A percentile compares a stretch with the other conserved stretches of the same genome.
phyloP scores from a whole-genome alignment of 768 basidiomycete genomes.

The Albatrellus ellisii region DNA sequence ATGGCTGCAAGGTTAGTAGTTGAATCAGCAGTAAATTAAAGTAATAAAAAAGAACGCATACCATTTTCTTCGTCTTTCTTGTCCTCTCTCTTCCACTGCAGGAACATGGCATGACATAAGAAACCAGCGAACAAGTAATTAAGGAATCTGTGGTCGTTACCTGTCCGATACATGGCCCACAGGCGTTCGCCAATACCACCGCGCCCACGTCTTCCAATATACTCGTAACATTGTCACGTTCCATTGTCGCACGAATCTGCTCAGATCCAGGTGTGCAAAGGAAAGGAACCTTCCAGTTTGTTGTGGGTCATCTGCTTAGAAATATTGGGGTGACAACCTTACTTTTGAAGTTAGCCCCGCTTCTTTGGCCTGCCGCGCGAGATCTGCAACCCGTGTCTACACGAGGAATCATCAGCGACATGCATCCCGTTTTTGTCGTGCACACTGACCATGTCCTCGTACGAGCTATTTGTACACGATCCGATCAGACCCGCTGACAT shows the following conservation, averaged over 20 bases:
- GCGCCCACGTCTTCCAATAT: slow-evolving; percentile 85
- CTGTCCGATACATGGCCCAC: slow-evolving; percentile 98
- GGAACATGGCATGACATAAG: neutral
- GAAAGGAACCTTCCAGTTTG: slow-evolving; percentile 55
- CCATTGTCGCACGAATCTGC: slow-evolving; percentile 94
- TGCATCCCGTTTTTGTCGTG: neutral
- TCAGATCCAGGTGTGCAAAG: slow-evolving; percentile 87
- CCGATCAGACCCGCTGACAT: slow-evolving; percentile 88
- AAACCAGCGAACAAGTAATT: neutral
- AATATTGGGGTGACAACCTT: slow-evolving; percentile 1
- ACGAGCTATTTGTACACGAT: slow-evolving; percentile 98
- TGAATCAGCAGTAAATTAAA: slow-evolving; percentile 9
- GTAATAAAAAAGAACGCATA: slow-evolving; percentile 21
- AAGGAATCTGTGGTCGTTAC: slow-evolving; percentile 21
- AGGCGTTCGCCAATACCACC: slow-evolving; percentile 91
- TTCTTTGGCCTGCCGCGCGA: slow-evolving; percentile 79
- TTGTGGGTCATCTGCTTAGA: neutral
- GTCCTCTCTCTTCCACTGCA: slow-evolving; percentile 86
- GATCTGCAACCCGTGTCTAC: slow-evolving; percentile 85
- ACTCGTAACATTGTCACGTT: slow-evolving; percentile 79
- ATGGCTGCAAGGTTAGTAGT: slow-evolving; percentile 44
- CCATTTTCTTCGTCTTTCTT: slow-evolving; percentile 86
- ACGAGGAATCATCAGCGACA: slow-evolving; percentile 2
- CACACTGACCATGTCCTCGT: slow-evolving; percentile 74
- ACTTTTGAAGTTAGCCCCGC: slow-evolving; percentile 73